These are phyloP conservation scores for Saturnispora gosingensis DNA, from an alignment of 805 yeast species.

Conservation along the genomic window DNA sequence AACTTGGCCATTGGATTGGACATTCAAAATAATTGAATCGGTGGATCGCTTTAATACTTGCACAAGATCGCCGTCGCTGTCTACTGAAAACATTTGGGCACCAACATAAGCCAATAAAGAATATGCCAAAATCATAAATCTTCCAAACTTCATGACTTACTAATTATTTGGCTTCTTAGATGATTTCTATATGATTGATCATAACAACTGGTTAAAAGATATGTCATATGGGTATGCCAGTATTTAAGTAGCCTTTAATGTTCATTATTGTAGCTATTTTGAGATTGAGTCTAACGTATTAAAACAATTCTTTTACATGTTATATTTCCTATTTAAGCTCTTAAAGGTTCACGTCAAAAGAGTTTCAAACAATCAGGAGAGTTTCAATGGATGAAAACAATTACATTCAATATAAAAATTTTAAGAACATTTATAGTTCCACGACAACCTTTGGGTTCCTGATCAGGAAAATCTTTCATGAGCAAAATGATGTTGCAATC, in stretches of 20 bases:
- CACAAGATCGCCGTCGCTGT: background rate
- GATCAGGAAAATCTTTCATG: background rate
- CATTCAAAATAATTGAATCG: background rate
- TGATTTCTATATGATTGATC: background rate
- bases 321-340: constrained; percentile 1
- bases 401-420: background rate
- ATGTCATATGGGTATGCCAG: background rate
- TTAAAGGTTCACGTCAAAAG: background rate
- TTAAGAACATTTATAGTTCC: background rate
- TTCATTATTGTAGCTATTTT: background rate
- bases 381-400: too few species aligned
- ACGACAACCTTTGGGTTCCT: background rate
- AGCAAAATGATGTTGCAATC: too few species aligned
- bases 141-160: background rate
- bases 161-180: background rate
- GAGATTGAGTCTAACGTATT: background rate
- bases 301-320: background rate
- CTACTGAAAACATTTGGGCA: background rate
- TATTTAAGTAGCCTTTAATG: background rate
- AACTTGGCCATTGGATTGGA: constrained; percentile 3
- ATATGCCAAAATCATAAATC: background rate
- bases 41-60: background rate
- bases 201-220: background rate
- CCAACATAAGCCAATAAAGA: background rate
- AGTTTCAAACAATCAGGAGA: background rate